Evolutionary conservation across 176 grass and related monocot genomes (phyloP).

Genomic region (Cocos nucifera): DNA sequence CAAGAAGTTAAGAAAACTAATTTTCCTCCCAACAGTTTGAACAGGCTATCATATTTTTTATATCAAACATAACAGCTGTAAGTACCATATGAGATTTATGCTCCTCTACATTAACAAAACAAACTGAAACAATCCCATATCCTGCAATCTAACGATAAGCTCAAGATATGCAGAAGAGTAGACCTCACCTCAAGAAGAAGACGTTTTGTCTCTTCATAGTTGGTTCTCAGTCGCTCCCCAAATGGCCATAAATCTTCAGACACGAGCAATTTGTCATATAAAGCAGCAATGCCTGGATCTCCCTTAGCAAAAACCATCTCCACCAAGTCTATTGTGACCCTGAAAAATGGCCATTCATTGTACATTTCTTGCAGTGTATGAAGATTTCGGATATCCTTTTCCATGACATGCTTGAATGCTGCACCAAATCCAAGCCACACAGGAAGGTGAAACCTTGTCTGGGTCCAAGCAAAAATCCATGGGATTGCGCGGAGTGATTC

Average conservation of each 20-base stretch:
- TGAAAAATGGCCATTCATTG: slow-evolving; percentile 98
- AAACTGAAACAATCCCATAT: not conserved
- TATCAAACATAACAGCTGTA: no score
- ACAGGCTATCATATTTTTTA: no score
- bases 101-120: no score
- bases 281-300: slow-evolving; percentile 82
- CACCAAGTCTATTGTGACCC: slow-evolving; percentile 94
- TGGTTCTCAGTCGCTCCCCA: slow-evolving; percentile 64
- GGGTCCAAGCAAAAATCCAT: slow-evolving; percentile 99
- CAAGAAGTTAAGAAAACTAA: no score
- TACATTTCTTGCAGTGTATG: slow-evolving; percentile 87
- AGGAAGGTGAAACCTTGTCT: slow-evolving; percentile 96
- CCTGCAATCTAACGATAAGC: not conserved
- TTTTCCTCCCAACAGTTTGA: no score
- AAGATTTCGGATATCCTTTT: slow-evolving; percentile 70
- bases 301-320: slow-evolving; percentile 99
- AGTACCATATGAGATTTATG: no score
- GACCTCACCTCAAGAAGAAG: slow-evolving; percentile 82
- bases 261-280: slow-evolving; percentile 93
- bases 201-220: slow-evolving; percentile 84
- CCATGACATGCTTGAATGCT: slow-evolving; percentile 67
- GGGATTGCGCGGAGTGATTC: slow-evolving; percentile 94
- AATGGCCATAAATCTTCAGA: slow-evolving; percentile 60
- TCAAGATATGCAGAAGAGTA: not conserved
- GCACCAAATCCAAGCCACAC: slow-evolving; percentile 94